Evolutionary conservation across 495 filamentous ascomycete species (phyloP).

Genomic region (Xylaria castorea): DNA sequence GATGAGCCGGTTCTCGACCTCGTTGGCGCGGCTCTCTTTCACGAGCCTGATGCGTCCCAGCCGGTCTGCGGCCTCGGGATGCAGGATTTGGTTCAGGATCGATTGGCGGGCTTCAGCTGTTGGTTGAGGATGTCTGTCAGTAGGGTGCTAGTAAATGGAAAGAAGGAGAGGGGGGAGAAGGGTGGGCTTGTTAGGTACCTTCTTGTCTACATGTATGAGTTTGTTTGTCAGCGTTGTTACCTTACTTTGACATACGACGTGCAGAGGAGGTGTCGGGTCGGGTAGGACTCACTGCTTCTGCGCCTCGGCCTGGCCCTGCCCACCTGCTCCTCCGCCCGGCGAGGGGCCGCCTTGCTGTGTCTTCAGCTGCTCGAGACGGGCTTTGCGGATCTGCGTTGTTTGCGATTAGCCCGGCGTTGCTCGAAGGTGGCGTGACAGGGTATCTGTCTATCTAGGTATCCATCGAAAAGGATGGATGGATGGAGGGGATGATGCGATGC

Average conservation of each 20-base stretch:
- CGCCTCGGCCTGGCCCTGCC: conserved; percentile 61
- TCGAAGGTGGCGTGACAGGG: neutral
- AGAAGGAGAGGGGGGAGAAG: neutral
- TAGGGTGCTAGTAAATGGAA: conserved; percentile 15
- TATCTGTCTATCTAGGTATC: neutral
- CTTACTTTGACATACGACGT: neutral
- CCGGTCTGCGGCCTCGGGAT: conserved; percentile 90
- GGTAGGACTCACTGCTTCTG: conserved; percentile 64
- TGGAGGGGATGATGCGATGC: neutral
- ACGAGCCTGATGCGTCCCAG: conserved; percentile 94
- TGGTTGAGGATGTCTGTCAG: conserved; percentile 21
- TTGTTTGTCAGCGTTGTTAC: neutral
- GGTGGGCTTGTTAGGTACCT: neutral
- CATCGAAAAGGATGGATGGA: neutral
- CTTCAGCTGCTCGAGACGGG: conserved; percentile 89
- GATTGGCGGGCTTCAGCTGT: conserved; percentile 72
- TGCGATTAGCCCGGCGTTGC: conserved; percentile 21
- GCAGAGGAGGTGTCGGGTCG: too few species aligned
- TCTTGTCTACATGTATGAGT: neutral
- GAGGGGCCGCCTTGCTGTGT: conserved; percentile 63
- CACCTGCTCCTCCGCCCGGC: conserved; percentile 55
- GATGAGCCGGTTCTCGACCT: conserved; percentile 92
- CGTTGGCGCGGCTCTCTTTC: conserved; percentile 86
- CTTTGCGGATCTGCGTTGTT: conserved; percentile 75
- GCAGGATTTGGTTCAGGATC: conserved; percentile 89